Conservation (phyloP, 2,329 filamentous ascomycete genomes). For the Aspergillus sp. region DNA sequence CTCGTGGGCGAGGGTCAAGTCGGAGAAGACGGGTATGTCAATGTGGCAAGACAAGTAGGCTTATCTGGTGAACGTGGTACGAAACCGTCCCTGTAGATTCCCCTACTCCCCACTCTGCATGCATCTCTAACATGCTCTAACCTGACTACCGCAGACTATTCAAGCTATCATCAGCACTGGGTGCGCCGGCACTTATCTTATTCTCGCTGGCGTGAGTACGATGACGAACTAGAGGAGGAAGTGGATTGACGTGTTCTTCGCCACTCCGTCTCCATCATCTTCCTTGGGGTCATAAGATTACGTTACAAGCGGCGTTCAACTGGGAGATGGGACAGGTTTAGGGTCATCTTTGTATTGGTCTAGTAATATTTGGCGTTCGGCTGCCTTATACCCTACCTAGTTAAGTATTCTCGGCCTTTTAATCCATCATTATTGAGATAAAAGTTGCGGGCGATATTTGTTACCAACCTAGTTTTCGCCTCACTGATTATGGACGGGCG, state of each 20-base stretch:
- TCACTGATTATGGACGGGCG: too few species aligned
- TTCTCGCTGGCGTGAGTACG: conserved; percentile 18
- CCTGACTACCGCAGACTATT: conserved; percentile 32
- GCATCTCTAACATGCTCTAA: not conserved
- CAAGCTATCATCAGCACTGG: conserved; percentile 44
- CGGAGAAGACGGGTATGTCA: conserved; percentile 45
- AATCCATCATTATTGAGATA: not conserved
- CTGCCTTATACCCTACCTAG: conserved; percentile 6
- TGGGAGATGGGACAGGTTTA: not conserved
- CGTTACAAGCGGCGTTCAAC: not conserved
- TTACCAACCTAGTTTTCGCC: not conserved
- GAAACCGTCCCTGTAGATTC: conserved; percentile 23
- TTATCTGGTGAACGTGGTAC: conserved; percentile 41
- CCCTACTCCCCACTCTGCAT: conserved; percentile 5
- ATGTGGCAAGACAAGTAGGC: conserved; percentile 45
- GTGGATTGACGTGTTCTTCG: not conserved
- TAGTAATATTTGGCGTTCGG: not conserved
- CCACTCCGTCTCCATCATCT: not conserved
- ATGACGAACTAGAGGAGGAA: not conserved
- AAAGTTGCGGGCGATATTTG: not conserved
- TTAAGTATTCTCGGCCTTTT: not conserved
- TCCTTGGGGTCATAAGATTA: not conserved
- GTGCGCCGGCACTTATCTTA: conserved; percentile 25
- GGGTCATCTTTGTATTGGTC: not conserved
- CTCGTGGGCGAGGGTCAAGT: conserved; percentile 30